phyloP scores from a whole-genome alignment of 2,329 filamentous ascomycete genomes.

The Cercospora canescens region DNA sequence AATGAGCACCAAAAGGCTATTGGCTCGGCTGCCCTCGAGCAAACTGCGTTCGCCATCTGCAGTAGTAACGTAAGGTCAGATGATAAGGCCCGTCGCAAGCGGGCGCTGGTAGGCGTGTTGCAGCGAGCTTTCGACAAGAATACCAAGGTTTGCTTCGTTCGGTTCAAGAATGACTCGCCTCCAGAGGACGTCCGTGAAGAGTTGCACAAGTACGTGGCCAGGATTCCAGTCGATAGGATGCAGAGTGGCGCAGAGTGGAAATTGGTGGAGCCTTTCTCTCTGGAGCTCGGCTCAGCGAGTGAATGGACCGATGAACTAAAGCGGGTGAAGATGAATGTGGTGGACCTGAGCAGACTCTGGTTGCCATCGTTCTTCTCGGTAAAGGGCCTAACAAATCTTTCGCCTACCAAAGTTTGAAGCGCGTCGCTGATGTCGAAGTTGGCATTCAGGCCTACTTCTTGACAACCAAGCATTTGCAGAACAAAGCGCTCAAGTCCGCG shows the following conservation, averaged over 20 bases:
- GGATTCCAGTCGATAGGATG: not conserved
- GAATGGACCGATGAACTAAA: not conserved
- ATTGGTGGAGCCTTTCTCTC: not conserved
- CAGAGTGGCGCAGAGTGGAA: not conserved
- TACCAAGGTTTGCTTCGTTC: not conserved
- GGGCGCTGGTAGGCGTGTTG: not conserved
- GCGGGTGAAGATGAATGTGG: not conserved
- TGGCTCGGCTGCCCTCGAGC: not conserved
- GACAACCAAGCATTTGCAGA: not conserved
- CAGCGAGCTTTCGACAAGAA: not conserved
- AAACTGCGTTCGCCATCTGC: not conserved
- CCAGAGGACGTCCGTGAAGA: not conserved
- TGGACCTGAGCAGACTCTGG: not conserved
- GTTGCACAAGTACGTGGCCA: not conserved
- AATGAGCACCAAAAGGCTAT: not conserved
- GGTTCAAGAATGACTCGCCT: not conserved
- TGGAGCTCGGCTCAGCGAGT: not conserved
- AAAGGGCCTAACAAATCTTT: not conserved
- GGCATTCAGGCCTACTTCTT: slow-evolving; percentile 9
- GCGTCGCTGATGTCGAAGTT: not conserved
- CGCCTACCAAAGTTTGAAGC: slow-evolving; percentile 4
- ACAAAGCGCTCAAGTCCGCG: not conserved
- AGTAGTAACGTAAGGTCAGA: not conserved
- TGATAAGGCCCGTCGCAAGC: not conserved
- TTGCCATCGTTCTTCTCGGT: slow-evolving; percentile 6